A percentile compares a stretch with the other conserved stretches of the same genome.
Evolutionary conservation across 148 eudicot genomes (phyloP).

Genomic region (Chenopodium formosanum): DNA sequence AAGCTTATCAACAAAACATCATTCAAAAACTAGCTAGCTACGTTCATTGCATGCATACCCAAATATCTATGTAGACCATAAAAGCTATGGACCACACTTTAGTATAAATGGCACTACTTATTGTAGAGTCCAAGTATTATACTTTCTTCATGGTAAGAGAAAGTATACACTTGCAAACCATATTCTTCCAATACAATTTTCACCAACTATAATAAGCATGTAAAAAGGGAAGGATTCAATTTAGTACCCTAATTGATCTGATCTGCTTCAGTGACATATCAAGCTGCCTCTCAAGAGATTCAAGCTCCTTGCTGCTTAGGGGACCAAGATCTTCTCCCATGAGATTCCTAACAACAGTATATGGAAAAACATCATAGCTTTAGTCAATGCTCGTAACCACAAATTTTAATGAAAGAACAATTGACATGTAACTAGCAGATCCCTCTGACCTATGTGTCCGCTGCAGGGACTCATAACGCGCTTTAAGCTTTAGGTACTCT

Average conservation of each 20-base stretch:
- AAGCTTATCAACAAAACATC: too few species aligned
- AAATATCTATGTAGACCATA: too few species aligned
- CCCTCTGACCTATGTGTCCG: conserved; percentile 58
- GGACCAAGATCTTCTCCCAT: conserved; percentile 97
- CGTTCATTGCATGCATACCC: too few species aligned
- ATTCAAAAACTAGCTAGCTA: too few species aligned
- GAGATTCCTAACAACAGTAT: conserved; percentile 53
- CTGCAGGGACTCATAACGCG: conserved; percentile 66
- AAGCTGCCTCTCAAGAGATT: conserved; percentile 88
- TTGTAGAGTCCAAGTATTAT: too few species aligned
- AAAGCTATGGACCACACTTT: too few species aligned
- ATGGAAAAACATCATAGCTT: not conserved
- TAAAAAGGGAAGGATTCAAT: not conserved
- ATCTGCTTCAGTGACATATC: conserved; percentile 85
- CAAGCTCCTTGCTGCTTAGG: conserved; percentile 84
- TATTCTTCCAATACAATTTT: not conserved
- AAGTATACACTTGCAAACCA: not conserved
- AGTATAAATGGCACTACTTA: too few species aligned
- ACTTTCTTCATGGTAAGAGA: too few species aligned
- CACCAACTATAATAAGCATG: not conserved
- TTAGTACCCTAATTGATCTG: conserved; percentile 73
- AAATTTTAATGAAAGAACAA: not conserved
- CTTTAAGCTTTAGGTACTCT: conserved; percentile 84
- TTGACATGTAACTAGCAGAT: not conserved
- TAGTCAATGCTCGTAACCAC: not conserved